Evolutionary conservation across 768 basidiomycete genomes (phyloP), one percentile per base, ranked within the genome.

Genomic region (Tremella yokohamensis): DNA sequence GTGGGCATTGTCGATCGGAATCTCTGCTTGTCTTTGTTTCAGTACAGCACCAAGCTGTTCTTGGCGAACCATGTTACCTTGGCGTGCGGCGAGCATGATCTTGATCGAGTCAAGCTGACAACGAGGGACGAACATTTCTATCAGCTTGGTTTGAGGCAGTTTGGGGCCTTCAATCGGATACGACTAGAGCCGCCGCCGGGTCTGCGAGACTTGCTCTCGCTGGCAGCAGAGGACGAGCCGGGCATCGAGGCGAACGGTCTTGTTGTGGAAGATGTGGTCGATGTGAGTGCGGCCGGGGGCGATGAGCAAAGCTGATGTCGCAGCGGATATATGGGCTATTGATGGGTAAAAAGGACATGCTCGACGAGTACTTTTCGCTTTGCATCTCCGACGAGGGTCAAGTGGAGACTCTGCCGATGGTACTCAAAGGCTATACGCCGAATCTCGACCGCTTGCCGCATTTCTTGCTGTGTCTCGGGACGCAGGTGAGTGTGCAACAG

Each of bases 121-220:
- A 19, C 18, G 15, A 96, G 92, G 0, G 91, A 96, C 69, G 91
- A 96, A 65, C 80, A 96, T 34, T 94, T 98, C 75, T 97, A 96
- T 76, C 96, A 99, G 70, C 82, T 99, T 7, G 90, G 84, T 1
- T 77, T 98, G 24, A 82, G 89, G 16, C 94, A 98, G 74, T 99
- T 99, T 68, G 90, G 92, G 1, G 83, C 88, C 60, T 83, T 88
- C 61, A 82, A 83, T 59, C 81, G 84, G 19, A 78, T 97, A 51
- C 86, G 85, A 61, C 81, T 98, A 1, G 86, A 92, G 37, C 93
- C 94, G 1, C 80, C 93, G 2, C 90, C 91, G 0, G 78, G 84
- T 0, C 72, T 98, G 15, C 82, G 81, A 1, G 82, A 82, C 11
- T 79, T 98, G 51, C 69, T 99, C 12, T 79, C 83, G 49, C 83